phyloP scores from a whole-genome alignment of 805 yeast genomes.

The Kodamaea kakaduensis region DNA sequence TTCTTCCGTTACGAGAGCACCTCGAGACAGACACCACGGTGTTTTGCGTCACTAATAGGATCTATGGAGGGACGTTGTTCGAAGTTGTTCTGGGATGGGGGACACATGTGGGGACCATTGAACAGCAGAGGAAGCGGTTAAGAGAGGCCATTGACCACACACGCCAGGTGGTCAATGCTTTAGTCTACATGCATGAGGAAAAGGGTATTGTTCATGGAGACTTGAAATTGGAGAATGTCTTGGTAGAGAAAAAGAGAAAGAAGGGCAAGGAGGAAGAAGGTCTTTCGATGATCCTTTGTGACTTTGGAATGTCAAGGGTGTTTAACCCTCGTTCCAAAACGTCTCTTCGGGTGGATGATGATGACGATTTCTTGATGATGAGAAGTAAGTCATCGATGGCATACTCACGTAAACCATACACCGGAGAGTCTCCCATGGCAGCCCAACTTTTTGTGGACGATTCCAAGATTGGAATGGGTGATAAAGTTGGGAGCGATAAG shows the following conservation, averaged over 20 bases:
- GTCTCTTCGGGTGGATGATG: constrained; percentile 15
- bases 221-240: constrained; percentile 75
- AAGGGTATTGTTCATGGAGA: constrained; percentile 76
- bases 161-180: constrained; percentile 54
- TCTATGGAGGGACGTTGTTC: constrained; percentile 75
- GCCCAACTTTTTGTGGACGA: constrained; percentile 23
- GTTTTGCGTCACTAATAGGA: constrained; percentile 67
- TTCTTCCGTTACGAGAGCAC: constrained; percentile 59
- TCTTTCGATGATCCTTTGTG: constrained; percentile 59
- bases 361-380: constrained; percentile 18
- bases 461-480: constrained; percentile 17
- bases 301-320: constrained; percentile 75
- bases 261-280: neutral
- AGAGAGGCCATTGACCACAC: constrained; percentile 31
- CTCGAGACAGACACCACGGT: constrained; percentile 59
- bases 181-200: constrained; percentile 53
- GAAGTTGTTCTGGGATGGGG: constrained; percentile 74
- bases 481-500: constrained; percentile 27
- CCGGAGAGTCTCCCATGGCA: constrained; percentile 27
- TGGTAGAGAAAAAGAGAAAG: constrained; percentile 40
- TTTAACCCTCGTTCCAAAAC: constrained; percentile 22
- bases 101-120: constrained; percentile 25
- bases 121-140: constrained; percentile 31
- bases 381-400: constrained; percentile 34
- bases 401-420: constrained; percentile 33